These are phyloP conservation scores for Diaporthe sp. DNA, from an alignment of 2,329 filamentous ascomycete species.

Conservation along the genomic window DNA sequence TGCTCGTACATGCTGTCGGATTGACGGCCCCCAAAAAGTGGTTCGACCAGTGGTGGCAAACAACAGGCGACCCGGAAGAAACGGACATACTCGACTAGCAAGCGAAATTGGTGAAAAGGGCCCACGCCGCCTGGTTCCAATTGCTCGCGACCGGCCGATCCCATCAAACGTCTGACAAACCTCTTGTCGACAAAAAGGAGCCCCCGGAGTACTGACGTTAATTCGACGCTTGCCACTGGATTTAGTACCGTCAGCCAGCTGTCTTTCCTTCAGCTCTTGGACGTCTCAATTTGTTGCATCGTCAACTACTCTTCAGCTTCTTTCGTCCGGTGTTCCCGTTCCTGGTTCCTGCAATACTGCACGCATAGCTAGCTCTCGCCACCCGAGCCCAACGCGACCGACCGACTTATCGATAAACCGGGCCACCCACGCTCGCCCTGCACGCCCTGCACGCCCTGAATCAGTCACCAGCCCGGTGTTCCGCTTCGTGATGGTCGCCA, in stretches of 20 bases:
- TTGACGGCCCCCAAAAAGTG: conserved; percentile 35
- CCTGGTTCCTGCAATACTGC: not conserved
- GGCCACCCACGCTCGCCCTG: not conserved
- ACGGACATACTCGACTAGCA: conserved; percentile 37
- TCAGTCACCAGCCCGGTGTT: conserved; percentile 24
- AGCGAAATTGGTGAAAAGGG: conserved; percentile 40
- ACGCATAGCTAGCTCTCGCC: not conserved
- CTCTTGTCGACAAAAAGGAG: conserved; percentile 28
- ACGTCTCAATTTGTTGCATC: not conserved
- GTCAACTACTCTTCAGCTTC: not conserved
- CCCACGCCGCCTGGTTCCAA: conserved; percentile 31
- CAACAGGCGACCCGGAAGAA: conserved; percentile 41
- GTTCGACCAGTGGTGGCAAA: conserved; percentile 41
- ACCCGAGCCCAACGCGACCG: conserved; percentile 18
- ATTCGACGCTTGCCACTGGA: not conserved
- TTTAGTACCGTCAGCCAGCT: not conserved
- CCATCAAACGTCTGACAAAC: conserved; percentile 33
- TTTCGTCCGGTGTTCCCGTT: not conserved
- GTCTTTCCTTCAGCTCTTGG: not conserved
- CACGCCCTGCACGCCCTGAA: conserved; percentile 3
- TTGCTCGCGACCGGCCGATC: conserved; percentile 30
- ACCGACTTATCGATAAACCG: conserved; percentile 38
- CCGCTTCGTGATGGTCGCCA: conserved; percentile 55
- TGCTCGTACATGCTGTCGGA: conserved; percentile 16
- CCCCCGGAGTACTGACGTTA: not conserved